Base-by-base conservation (phyloP, 2,329 filamentous ascomycete species). In the Diaporthe eres region DNA sequence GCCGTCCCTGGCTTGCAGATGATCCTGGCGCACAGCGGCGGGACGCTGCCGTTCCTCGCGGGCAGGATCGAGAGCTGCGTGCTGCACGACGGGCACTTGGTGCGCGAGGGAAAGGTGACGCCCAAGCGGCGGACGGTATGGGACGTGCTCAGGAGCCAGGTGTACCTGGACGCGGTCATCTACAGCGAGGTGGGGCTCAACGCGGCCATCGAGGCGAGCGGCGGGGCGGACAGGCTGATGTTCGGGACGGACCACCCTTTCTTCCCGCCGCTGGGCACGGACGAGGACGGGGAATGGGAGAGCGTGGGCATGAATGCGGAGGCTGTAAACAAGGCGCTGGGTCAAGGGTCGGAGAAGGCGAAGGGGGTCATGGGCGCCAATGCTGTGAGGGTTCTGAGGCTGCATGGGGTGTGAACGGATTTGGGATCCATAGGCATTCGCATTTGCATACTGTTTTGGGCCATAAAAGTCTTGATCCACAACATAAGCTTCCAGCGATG, bases 31-130 rank as follows among this genome's bases (percentile, higher is more conserved):
- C 96, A 98, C 84, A 95, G 94, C 34, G 96, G 96, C 1, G 96
- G 96, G 3, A 96, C 95, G 0, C 86, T 98, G 65, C 96, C 96
- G 0, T 98, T 98, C 83, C 86, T 98, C 3, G 96, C 95, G 0
- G 96, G 96, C 0, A 88, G 96, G 39, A 95, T 98, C 71, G 95
- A 98, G 85, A 96, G 93, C 81, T 98, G 95, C 82, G 92, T 98
- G 72, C 84, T 91, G 75, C 96, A 98, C 85, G 95, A 98, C 81
- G 93, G 91, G 0, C 92, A 95, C 81, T 88, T 97, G 53, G 90
- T 93, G 74, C 86, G 88, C 1, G 89, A 92, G 76, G 93, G 92
- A 13, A 91, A 89, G 80, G 85, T 88, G 1, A 83, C 86, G 17
- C 81, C 84, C 28, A 80, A 77, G 4, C 84, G 92, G 76, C 80